Evolutionary conservation across 1,284 basidiomycete genomes (phyloP).

Genomic region (Cryptococcus jaspeensis): DNA sequence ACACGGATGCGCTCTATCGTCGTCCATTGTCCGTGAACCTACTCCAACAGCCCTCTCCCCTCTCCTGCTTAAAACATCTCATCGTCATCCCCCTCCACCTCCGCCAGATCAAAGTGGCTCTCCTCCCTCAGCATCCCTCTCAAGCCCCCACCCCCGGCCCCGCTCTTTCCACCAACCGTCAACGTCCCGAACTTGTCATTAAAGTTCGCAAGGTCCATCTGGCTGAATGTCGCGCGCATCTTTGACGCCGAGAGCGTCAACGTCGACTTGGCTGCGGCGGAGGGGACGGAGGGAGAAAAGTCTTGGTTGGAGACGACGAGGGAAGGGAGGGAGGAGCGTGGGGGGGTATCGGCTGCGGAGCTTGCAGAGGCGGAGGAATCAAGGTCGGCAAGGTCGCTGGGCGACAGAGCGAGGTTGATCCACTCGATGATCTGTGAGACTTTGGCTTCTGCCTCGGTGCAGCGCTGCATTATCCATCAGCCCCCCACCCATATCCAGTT

Average conservation of each 20-base stretch:
- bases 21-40: background rate
- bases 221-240: conserved; percentile 33
- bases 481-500: too few species aligned
- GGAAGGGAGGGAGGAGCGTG: conserved; percentile 11
- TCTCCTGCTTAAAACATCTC: conserved; percentile 6
- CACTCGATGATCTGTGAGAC: conserved; percentile 44
- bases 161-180: conserved; percentile 16
- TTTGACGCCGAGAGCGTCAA: conserved; percentile 27
- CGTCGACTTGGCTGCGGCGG: conserved; percentile 15
- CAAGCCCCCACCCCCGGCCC: conserved; percentile 4
- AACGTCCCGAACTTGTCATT: conserved; percentile 32
- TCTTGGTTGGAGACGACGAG: conserved; percentile 23
- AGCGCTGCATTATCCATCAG: conserved; percentile 22
- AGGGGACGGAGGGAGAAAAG: conserved; percentile 16
- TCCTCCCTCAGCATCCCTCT: conserved; percentile 37
- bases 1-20: background rate
- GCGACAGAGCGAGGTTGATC: conserved; percentile 33
- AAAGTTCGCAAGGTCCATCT: conserved; percentile 35
- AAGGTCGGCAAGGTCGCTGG: background rate
- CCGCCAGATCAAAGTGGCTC: conserved; percentile 31
- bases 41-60: background rate
- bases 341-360: background rate
- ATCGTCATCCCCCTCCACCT: conserved; percentile 20
- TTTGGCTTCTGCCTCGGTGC: conserved; percentile 41
- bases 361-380: background rate